Evolutionary conservation across 192 early-diverging fungal genomes (phyloP).

Genomic region (Coemansia sp.): DNA sequence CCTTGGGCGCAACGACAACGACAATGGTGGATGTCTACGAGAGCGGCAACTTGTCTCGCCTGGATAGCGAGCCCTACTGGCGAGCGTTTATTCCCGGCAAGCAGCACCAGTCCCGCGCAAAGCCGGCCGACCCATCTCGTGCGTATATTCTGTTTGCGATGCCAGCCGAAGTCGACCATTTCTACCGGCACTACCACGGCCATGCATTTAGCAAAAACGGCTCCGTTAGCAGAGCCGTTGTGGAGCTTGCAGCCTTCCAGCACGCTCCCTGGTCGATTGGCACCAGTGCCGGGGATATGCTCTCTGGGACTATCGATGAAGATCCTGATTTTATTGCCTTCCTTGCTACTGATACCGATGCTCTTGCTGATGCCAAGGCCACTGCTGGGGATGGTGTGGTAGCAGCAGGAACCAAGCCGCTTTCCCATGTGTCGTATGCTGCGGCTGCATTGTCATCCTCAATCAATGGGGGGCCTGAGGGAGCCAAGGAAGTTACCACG

Average conservation of each 20-base stretch:
- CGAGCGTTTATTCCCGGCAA: slow-evolving; percentile 37
- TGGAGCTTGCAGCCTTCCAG: slow-evolving; percentile 42
- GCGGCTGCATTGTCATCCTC: slow-evolving; percentile 17
- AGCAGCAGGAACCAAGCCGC: not conserved
- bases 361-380: not conserved
- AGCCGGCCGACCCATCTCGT: slow-evolving; percentile 28
- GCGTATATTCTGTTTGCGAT: slow-evolving; percentile 46
- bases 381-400: not conserved
- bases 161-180: slow-evolving; percentile 29
- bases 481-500: slow-evolving; percentile 8
- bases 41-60: slow-evolving; percentile 19
- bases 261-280: slow-evolving; percentile 3
- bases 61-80: slow-evolving; percentile 47
- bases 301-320: slow-evolving; percentile 29
- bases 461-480: not conserved
- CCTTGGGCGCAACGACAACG: slow-evolving; percentile 14
- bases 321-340: slow-evolving; percentile 41
- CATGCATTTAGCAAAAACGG: slow-evolving; percentile 41
- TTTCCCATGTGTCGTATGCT: slow-evolving; percentile 26
- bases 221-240: slow-evolving; percentile 13
- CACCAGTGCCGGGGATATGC: not conserved
- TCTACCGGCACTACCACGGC: slow-evolving; percentile 38
- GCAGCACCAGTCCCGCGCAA: slow-evolving; percentile 29
- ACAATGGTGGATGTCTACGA: slow-evolving; percentile 16
- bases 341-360: slow-evolving; percentile 2